phyloP scores from a whole-genome alignment of 495 filamentous ascomycete genomes.

The Sabuloglossum arenarium region DNA sequence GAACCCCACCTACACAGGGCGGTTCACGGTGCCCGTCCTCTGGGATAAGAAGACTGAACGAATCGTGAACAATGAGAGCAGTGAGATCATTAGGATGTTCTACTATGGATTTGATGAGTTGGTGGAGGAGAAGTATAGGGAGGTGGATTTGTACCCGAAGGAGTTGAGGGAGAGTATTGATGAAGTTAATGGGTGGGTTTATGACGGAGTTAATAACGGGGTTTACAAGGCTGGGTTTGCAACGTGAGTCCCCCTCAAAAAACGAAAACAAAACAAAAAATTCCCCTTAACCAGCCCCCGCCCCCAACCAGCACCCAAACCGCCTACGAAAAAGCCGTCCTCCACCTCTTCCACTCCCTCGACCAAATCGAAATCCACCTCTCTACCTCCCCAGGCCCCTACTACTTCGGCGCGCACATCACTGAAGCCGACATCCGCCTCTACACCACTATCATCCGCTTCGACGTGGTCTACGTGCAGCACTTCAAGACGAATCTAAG shows the following conservation, averaged over 20 bases:
- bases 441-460: constrained; percentile 43
- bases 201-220: constrained; percentile 70
- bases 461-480: constrained; percentile 45
- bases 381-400: constrained; percentile 23
- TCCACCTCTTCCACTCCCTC: constrained; percentile 37
- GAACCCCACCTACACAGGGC: constrained; percentile 34
- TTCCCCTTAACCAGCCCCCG: neutral
- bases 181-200: constrained; percentile 59
- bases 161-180: constrained; percentile 44
- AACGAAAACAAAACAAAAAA: neutral
- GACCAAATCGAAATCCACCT: constrained; percentile 42
- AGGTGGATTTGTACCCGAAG: constrained; percentile 41
- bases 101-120: constrained; percentile 56
- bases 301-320: constrained; percentile 29
- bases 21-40: constrained; percentile 40
- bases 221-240: constrained; percentile 63
- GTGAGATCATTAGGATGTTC: constrained; percentile 47
- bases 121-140: constrained; percentile 34
- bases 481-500: constrained; percentile 51
- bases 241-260: constrained; percentile 18
- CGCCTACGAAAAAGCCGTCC: constrained; percentile 38
- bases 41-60: constrained; percentile 38
- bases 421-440: constrained; percentile 50
- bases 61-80: constrained; percentile 35
- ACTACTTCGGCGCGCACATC: constrained; percentile 38